Base-by-base conservation (phyloP, 768 basidiomycete genomes). In the Tylopilus subfusipes region DNA sequence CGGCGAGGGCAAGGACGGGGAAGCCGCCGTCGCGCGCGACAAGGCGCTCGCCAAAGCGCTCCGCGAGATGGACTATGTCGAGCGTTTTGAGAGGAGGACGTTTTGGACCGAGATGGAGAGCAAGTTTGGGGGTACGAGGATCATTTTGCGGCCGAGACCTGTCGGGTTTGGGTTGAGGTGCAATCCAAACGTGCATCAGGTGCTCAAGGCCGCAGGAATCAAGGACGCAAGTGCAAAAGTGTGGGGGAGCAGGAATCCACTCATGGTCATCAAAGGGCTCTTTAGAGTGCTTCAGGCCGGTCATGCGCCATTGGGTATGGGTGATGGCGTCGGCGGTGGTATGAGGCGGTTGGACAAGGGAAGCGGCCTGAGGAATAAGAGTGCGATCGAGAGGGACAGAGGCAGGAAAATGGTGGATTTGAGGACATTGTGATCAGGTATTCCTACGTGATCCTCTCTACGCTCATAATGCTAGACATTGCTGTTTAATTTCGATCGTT, bases 151-250 rank as follows among this genome's bases (percentile, higher is more conserved):
- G 24, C 90, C 88, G 0, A 78, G 88, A 30, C 87, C 89, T 8
- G 82, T 91, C 67, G 97, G 97, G 2, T 98, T 98, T 68, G 97
- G 97, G 8, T 75, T 99, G 53, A 79, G 86, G 53, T 92, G 90
- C 67, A 93, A 95, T 63, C 94, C 93, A 2, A 82, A 85, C 64
- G 73, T 99, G 50, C 94, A 99, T 70, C 83, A 86, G 64, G 81
- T 99, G 39, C 79, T 95, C 64, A 90, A 91, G 60, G 93, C 94
- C 0, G 95, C 94, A 1, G 97, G 96, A 12, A 90, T 99, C 73
- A 89, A 92, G 69, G 96, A 99, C 72, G 80, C 90, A 40, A 93
- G 90, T 61, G 96, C 91, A 29, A 98, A 97, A 73, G 90, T 98
- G 19, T 90, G 91, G 84, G 94, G 96, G 16, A 94, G 90, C 65